Percentiles rank a stretch among this genome's conserved stretches.
Conservation (phyloP, 345 rosid species). For the Ceriops tagal region DNA sequence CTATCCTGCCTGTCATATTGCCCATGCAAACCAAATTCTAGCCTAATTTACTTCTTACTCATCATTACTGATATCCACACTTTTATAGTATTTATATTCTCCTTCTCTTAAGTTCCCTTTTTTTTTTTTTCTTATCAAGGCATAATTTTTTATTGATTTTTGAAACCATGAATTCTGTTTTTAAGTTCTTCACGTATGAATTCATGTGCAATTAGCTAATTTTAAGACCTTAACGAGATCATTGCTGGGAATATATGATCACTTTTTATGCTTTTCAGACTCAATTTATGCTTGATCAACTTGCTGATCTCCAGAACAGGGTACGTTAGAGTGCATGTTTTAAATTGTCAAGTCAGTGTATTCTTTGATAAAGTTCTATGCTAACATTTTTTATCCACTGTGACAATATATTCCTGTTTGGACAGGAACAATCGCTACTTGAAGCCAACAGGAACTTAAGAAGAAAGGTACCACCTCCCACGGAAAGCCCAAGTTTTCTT, state of each 20-base stretch:
- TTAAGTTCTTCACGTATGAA: too few species aligned
- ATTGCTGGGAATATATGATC: neutral
- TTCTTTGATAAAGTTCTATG: neutral
- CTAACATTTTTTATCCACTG: neutral
- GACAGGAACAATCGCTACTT: slow-evolving; percentile 48
- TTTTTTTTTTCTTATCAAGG: too few species aligned
- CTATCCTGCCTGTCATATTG: too few species aligned
- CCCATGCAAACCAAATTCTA: too few species aligned
- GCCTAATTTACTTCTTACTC: too few species aligned
- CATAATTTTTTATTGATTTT: too few species aligned
- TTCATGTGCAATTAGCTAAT: too few species aligned
- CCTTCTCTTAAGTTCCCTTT: too few species aligned
- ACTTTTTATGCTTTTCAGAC: slow-evolving; percentile 32
- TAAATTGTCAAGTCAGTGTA: neutral
- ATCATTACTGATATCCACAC: too few species aligned
- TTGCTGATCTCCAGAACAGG: slow-evolving; percentile 49
- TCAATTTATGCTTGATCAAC: slow-evolving; percentile 48
- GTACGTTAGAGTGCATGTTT: slow-evolving; percentile 19
- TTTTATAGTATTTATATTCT: too few species aligned
- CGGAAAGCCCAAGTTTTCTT: neutral
- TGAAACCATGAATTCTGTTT: too few species aligned
- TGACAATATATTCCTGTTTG: neutral
- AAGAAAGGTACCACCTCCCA: slow-evolving; percentile 35
- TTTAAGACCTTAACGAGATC: too few species aligned
- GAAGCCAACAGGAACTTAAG: slow-evolving; percentile 41